Conservation (phyloP, 495 filamentous ascomycete species). For the Daldinia childiae region DNA sequence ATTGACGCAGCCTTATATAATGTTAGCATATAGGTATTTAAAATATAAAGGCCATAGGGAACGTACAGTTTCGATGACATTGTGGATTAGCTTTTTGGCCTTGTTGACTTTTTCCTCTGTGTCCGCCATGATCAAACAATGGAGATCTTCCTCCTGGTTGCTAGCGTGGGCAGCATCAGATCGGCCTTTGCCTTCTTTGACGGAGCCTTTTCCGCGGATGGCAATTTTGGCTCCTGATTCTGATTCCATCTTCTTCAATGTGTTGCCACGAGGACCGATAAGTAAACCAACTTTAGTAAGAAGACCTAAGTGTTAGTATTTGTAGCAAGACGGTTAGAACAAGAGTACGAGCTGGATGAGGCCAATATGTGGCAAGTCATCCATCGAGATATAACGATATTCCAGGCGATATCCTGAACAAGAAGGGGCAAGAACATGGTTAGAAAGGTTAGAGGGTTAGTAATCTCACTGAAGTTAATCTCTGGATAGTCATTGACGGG, state of each 20-base stretch:
- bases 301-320: conserved; percentile 91
- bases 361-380: conserved; percentile 45
- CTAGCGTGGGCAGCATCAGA: conserved; percentile 98
- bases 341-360: conserved; percentile 52
- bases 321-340: conserved; percentile 55
- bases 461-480: conserved; percentile 99
- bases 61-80: conserved; percentile 95
- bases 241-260: conserved; percentile 98
- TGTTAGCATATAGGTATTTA: conserved; percentile 45
- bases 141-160: conserved; percentile 99
- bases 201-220: conserved; percentile 98
- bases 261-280: conserved; percentile 99
- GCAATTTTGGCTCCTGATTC: conserved; percentile 98
- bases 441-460: conserved; percentile 93
- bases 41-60: background rate
- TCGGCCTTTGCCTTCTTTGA: conserved; percentile 99
- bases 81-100: conserved; percentile 95
- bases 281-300: conserved; percentile 98
- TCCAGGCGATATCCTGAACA: conserved; percentile 52
- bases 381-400: conserved; percentile 40
- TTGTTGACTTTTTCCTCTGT: conserved; percentile 99
- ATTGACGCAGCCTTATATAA: conserved; percentile 86
- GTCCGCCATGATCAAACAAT: conserved; percentile 99
- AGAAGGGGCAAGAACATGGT: conserved; percentile 65
- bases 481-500: conserved; percentile 99